Percentiles rank a stretch among this genome's conserved stretches.
These are phyloP conservation scores for Mycena sanguinolenta DNA, from an alignment of 768 basidiomycete species.

Conservation along the genomic window DNA sequence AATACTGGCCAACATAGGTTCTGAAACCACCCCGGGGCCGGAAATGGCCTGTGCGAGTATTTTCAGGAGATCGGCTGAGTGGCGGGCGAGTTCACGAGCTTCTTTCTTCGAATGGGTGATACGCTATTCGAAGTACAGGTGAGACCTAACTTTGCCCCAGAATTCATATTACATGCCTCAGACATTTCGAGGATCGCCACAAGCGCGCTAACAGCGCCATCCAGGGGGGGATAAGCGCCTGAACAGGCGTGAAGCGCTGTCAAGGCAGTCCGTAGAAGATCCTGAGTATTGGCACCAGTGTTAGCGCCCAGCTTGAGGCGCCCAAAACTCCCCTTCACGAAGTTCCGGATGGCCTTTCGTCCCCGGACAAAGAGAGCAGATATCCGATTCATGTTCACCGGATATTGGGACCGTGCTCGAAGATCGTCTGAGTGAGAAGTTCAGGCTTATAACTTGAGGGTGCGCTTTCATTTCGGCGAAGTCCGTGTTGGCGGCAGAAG, in stretches of 20 bases:
- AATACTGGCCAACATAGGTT: conserved; percentile 15
- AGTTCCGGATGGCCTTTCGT: background rate
- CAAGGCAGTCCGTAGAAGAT: conserved; percentile 18
- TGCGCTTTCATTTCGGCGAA: background rate
- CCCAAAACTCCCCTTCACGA: conserved; percentile 2
- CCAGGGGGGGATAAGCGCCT: conserved; percentile 19
- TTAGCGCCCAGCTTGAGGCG: background rate
- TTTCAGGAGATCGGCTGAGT: background rate
- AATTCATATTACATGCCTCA: background rate
- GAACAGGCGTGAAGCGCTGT: conserved; percentile 18
- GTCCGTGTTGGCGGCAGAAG: background rate
- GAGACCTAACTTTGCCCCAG: background rate
- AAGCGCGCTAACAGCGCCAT: conserved; percentile 20
- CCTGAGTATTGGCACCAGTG: conserved; percentile 5
- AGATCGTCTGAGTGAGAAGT: background rate
- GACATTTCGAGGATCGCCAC: conserved; percentile 11
- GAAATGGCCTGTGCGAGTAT: background rate
- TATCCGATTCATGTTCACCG: background rate
- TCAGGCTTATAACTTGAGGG: background rate
- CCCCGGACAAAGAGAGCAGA: background rate
- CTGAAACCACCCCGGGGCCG: background rate
- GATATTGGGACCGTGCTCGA: too few relatives aligned
- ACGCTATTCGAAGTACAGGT: background rate
- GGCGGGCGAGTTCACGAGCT: conserved; percentile 2
- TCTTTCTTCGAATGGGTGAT: conserved; percentile 12